Evolutionary conservation across 495 filamentous ascomycete genomes (phyloP).

Genomic region (Chaetomidium leptoderma): DNA sequence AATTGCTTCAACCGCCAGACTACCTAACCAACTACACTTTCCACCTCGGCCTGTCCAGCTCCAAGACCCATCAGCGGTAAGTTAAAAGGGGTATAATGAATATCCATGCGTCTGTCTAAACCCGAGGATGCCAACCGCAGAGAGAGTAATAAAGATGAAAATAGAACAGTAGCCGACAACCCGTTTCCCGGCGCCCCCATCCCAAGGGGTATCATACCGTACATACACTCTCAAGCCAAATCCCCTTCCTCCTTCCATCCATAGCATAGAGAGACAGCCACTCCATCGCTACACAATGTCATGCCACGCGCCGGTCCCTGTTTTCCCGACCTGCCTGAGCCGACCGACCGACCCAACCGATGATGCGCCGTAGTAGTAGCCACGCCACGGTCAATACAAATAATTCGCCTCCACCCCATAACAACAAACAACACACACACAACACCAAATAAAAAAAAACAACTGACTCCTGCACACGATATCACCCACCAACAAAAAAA

Average conservation of each 20-base stretch:
- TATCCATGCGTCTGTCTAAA: neutral
- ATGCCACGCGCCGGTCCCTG: neutral
- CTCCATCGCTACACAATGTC: neutral
- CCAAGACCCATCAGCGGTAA: neutral
- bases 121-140: neutral
- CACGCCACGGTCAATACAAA: neutral
- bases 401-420: neutral
- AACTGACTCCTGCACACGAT: neutral
- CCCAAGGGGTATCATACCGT: conserved; percentile 7
- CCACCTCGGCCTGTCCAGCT: neutral
- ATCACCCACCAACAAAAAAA: neutral
- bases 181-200: neutral
- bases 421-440: neutral
- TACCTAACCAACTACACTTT: neutral
- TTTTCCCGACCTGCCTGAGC: conserved; percentile 2
- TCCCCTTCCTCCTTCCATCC: neutral
- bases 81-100: conserved; percentile 3
- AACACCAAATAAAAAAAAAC: neutral
- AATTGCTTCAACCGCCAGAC: neutral
- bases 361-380: neutral
- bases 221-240: neutral
- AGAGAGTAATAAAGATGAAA: neutral
- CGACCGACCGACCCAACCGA: neutral
- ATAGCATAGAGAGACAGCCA: neutral
- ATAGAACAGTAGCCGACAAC: neutral